Evolutionary conservation across 352 stramenopile genomes (phyloP).

Genomic region (Phytopythium delawarense): DNA sequence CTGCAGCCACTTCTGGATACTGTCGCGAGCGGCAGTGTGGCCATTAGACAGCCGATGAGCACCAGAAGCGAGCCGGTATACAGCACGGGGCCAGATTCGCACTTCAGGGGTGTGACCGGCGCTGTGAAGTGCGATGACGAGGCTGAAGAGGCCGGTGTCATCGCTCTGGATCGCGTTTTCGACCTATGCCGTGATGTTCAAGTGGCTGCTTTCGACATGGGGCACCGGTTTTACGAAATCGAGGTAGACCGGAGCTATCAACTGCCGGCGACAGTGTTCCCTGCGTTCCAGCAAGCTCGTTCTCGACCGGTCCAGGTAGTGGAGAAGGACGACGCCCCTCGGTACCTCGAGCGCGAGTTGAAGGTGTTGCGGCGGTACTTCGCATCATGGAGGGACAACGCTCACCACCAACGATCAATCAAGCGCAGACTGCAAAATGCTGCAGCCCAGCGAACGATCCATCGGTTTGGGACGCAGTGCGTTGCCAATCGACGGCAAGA

Average conservation of each 20-base stretch:
- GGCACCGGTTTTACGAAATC: constrained; percentile 24
- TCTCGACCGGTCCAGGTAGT: background rate
- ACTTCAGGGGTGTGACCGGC: too few species aligned
- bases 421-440: constrained; percentile 20
- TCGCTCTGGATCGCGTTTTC: constrained; percentile 29
- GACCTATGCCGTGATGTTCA: constrained; percentile 51
- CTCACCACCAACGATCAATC: constrained; percentile 14
- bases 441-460: constrained; percentile 23
- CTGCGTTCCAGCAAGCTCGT: background rate
- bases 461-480: constrained; percentile 11
- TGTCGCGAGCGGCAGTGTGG: background rate
- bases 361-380: constrained; percentile 67
- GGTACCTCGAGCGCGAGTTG: constrained; percentile 57
- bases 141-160: background rate
- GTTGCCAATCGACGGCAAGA: background rate
- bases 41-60: background rate
- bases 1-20: background rate
- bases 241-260: constrained; percentile 25
- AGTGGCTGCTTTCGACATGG: constrained; percentile 37
- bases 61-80: background rate
- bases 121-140: background rate
- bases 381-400: constrained; percentile 27
- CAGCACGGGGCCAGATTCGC: background rate
- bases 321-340: constrained; percentile 8
- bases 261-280: background rate